Conservation (phyloP, 495 filamentous ascomycete species). For the Talaromyces stipitatus region DNA sequence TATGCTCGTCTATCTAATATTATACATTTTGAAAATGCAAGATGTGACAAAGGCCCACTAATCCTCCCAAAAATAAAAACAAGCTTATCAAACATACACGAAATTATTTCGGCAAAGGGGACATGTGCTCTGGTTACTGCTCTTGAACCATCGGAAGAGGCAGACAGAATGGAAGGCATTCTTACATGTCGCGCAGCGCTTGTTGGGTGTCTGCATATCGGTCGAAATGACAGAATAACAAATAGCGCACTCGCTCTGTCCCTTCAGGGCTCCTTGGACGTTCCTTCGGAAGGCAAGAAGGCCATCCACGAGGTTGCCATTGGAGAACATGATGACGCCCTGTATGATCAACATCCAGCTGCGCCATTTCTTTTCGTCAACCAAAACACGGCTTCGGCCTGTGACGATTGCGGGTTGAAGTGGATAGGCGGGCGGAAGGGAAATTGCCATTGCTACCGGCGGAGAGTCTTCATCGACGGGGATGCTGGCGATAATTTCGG, state of each 20-base stretch:
- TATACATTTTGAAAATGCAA: conserved; percentile 1
- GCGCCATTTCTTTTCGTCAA: conserved; percentile 85
- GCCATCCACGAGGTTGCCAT: conserved; percentile 77
- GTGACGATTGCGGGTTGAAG: conserved; percentile 69
- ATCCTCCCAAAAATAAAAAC: conserved; percentile 17
- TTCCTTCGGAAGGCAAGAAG: conserved; percentile 76
- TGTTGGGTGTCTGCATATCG: conserved; percentile 83
- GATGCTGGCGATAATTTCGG: conserved; percentile 75
- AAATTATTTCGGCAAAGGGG: conserved; percentile 85
- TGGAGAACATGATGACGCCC: conserved; percentile 85
- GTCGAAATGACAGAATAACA: conserved; percentile 89
- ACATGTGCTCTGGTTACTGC: conserved; percentile 80
- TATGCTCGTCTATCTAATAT: conserved; percentile 7
- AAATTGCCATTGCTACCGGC: conserved; percentile 67
- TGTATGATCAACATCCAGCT: conserved; percentile 79
- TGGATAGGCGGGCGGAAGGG: conserved; percentile 73
- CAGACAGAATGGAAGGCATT: conserved; percentile 87
- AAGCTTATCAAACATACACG: conserved; percentile 43
- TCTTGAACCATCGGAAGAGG: conserved; percentile 94
- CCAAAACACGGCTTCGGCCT: conserved; percentile 71
- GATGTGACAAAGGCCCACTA: conserved; percentile 3
- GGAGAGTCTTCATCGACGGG: conserved; percentile 81
- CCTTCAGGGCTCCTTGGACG: conserved; percentile 78
- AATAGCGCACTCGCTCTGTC: conserved; percentile 92
- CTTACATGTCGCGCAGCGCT: conserved; percentile 87